These are phyloP conservation scores for Pseudopyricularia cyperi DNA, from an alignment of 2,329 filamentous ascomycete species.

Conservation along the genomic window DNA sequence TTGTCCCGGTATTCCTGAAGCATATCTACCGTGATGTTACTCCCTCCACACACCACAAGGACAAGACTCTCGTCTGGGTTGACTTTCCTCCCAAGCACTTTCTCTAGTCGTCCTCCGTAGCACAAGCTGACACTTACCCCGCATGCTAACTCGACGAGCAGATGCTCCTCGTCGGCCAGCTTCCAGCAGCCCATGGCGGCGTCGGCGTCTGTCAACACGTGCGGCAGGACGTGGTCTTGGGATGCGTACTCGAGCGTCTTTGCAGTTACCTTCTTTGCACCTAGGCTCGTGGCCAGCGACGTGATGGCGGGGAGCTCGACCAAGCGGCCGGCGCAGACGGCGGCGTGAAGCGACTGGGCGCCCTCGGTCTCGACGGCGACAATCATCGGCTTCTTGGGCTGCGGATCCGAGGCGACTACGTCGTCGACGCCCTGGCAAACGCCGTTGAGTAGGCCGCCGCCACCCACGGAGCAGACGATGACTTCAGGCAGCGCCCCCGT, in stretches of 20 bases:
- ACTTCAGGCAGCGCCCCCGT: constrained; percentile 32
- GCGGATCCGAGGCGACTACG: background rate
- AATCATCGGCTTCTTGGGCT: constrained; percentile 25
- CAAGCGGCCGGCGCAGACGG: constrained; percentile 37
- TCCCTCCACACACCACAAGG: background rate
- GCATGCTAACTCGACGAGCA: background rate
- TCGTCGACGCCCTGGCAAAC: constrained; percentile 47
- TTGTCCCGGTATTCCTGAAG: background rate
- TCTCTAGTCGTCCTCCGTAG: background rate
- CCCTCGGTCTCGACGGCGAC: constrained; percentile 63
- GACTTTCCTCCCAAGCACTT: background rate
- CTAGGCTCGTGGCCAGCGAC: constrained; percentile 57
- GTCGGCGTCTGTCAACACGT: background rate
- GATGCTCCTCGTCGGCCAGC: background rate
- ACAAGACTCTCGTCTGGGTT: background rate
- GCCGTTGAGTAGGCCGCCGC: constrained; percentile 58
- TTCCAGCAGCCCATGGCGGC: background rate
- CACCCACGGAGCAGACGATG: constrained; percentile 57
- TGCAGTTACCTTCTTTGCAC: constrained; percentile 51
- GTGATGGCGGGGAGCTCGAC: constrained; percentile 57
- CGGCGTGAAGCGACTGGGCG: constrained; percentile 50
- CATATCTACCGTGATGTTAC: background rate
- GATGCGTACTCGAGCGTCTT: constrained; percentile 26
- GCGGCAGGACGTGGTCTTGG: constrained; percentile 7
- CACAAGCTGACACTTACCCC: background rate